Conservation (phyloP, 1,139 yeast genomes). For the Chernovozyma aurita region DNA sequence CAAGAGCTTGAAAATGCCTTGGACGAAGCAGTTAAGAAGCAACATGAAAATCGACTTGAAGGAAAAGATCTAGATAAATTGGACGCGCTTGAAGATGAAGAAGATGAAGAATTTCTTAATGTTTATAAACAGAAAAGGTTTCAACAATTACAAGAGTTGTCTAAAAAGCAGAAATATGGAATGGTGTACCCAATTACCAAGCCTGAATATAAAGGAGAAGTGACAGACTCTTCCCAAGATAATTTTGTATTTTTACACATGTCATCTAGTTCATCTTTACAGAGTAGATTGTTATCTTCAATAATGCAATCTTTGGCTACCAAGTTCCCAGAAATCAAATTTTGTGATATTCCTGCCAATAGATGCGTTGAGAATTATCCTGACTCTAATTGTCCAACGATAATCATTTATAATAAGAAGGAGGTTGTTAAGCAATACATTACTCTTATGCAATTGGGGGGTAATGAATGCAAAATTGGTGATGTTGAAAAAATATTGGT, state of each 20-base stretch:
- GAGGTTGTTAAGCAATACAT: conserved; percentile 75
- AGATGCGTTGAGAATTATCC: conserved; percentile 93
- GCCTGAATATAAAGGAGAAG: conserved; percentile 82
- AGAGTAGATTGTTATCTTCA: conserved; percentile 64
- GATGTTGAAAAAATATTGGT: conserved; percentile 75
- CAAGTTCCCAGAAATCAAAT: conserved; percentile 75
- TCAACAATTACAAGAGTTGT: conserved; percentile 61
- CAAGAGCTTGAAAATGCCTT: conserved; percentile 82
- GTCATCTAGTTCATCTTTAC: conserved; percentile 64
- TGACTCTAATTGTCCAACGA: conserved; percentile 83
- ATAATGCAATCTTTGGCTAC: conserved; percentile 49
- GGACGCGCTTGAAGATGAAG: conserved; percentile 76
- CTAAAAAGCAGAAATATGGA: conserved; percentile 67
- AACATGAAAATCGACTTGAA: conserved; percentile 73
- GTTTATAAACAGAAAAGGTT: conserved; percentile 73
- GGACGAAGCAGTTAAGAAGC: conserved; percentile 73
- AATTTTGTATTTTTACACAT: conserved; percentile 72
- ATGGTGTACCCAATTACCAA: conserved; percentile 71
- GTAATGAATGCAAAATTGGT: conserved; percentile 61
- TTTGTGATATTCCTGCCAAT: conserved; percentile 83
- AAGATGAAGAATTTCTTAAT: conserved; percentile 71
- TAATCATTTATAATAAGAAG: conserved; percentile 71
- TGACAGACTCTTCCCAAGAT: conserved; percentile 69
- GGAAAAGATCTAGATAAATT: conserved; percentile 72
- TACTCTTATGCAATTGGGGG: conserved; percentile 79